Evolutionary conservation across 2,329 filamentous ascomycete genomes (phyloP).

Genomic region (Lomentospora prolificans): DNA sequence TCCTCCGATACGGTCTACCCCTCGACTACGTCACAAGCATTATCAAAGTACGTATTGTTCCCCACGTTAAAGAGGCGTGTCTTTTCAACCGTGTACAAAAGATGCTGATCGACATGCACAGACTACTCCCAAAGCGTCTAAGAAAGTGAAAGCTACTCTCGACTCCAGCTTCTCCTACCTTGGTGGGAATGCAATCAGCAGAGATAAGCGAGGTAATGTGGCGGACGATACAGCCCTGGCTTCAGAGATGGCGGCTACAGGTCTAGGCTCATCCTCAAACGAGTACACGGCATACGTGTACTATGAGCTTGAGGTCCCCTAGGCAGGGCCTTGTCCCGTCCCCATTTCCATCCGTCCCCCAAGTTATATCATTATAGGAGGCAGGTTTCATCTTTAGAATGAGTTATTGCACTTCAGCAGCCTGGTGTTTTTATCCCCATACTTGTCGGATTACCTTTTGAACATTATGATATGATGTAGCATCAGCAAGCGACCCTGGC

Average conservation of each 20-base stretch:
- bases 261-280: constrained; percentile 55
- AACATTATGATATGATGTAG: no score
- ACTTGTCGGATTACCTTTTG: no score
- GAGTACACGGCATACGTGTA: constrained; percentile 97
- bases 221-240: constrained; percentile 73
- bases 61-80: no score
- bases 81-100: neutral
- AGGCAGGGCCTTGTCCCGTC: constrained; percentile 2
- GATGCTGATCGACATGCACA: no score
- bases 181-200: constrained; percentile 84
- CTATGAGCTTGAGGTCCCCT: constrained; percentile 80
- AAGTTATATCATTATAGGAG: no score
- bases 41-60: constrained; percentile 59
- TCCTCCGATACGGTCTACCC: constrained; percentile 89
- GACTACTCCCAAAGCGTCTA: constrained; percentile 73
- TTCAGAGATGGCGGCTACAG: constrained; percentile 74
- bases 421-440: no score
- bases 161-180: constrained; percentile 85
- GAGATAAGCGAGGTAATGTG: constrained; percentile 87
- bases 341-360: no score
- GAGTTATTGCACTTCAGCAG: no score
- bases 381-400: no score
- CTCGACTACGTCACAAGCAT: constrained; percentile 80
- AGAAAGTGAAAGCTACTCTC: constrained; percentile 69
- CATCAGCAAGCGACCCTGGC: no score